phyloP scores from a whole-genome alignment of 495 filamentous ascomycete genomes.

The Hypoxylon fragiforme region DNA sequence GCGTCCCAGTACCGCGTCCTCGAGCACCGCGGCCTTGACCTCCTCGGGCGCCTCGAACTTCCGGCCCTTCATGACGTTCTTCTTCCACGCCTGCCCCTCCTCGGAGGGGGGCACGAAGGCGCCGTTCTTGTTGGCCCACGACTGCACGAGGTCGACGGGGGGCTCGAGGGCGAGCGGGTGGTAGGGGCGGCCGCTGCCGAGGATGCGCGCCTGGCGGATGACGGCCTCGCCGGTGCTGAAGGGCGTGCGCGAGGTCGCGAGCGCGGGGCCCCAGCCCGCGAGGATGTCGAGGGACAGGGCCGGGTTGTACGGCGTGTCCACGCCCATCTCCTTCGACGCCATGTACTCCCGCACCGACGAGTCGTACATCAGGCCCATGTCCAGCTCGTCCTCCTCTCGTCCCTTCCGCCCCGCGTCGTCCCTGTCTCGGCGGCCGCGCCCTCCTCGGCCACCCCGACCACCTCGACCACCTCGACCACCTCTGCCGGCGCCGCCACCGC shows the following conservation, averaged over 20 bases:
- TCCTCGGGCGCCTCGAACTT: constrained; percentile 16
- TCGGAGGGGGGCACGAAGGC: constrained; percentile 25
- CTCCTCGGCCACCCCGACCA: neutral
- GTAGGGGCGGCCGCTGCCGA: constrained; percentile 28
- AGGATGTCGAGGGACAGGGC: constrained; percentile 16
- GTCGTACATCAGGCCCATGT: neutral
- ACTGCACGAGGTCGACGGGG: neutral
- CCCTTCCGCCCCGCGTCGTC: neutral
- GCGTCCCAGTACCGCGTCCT: constrained; percentile 45
- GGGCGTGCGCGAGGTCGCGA: constrained; percentile 8
- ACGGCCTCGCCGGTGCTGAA: constrained; percentile 27
- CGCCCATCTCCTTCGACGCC: constrained; percentile 16
- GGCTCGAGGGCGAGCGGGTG: constrained; percentile 1
- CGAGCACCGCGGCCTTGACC: constrained; percentile 43
- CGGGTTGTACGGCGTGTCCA: constrained; percentile 20
- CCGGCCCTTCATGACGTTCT: constrained; percentile 3
- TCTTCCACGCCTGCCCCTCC: constrained; percentile 15
- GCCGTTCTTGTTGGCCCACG: constrained; percentile 9
- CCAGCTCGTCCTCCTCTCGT: too few relatives aligned
- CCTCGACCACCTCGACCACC: constrained; percentile 1
- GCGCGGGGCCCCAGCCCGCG: constrained; percentile 28
- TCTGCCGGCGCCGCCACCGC: constrained; percentile 4
- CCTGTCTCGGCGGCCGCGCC: neutral
- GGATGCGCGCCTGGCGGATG: constrained; percentile 32
- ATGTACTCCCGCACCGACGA: constrained; percentile 16